Percentiles rank a stretch among this genome's conserved stretches.
These are phyloP conservation scores for Tricholoma saponaceum DNA, from an alignment of 768 basidiomycete genomes.

Conservation along the genomic window DNA sequence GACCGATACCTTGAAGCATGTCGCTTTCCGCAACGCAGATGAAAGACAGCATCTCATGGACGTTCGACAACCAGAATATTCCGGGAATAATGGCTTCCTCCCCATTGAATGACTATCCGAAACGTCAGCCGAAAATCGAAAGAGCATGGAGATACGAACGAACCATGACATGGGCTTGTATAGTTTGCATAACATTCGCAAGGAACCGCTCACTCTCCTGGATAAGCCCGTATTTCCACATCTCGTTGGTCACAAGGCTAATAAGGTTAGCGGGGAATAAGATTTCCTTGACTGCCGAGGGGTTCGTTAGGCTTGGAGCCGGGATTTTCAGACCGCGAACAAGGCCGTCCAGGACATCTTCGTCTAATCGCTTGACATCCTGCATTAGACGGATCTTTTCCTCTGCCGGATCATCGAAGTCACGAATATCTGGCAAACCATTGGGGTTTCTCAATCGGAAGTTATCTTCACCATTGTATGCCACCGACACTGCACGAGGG, in stretches of 20 bases:
- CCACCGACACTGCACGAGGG: slow-evolving; percentile 85
- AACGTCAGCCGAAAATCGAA: background rate
- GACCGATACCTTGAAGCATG: slow-evolving; percentile 96
- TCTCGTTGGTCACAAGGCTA: slow-evolving; percentile 97
- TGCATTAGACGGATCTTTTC: slow-evolving; percentile 95
- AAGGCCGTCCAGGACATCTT: slow-evolving; percentile 88
- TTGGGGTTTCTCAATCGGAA: slow-evolving; percentile 56
- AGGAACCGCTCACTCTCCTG: slow-evolving; percentile 96
- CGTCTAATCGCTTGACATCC: slow-evolving; percentile 84
- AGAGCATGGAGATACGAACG: slow-evolving; percentile 29
- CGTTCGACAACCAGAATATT: slow-evolving; percentile 99
- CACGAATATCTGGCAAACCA: slow-evolving; percentile 67
- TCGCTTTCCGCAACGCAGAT: slow-evolving; percentile 99
- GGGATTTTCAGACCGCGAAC: slow-evolving; percentile 93
- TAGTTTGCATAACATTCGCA: slow-evolving; percentile 97
- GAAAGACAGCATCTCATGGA: slow-evolving; percentile 98
- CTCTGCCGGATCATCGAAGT: slow-evolving; percentile 86
- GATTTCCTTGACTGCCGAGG: slow-evolving; percentile 94
- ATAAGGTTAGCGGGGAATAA: slow-evolving; percentile 99
- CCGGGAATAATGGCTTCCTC: slow-evolving; percentile 97
- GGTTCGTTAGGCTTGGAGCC: slow-evolving; percentile 82
- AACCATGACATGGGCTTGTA: slow-evolving; percentile 98
- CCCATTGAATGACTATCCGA: slow-evolving; percentile 72
- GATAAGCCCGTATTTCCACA: slow-evolving; percentile 99
- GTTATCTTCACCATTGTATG: slow-evolving; percentile 79